These are phyloP conservation scores for Thuja plicata DNA, from an alignment of 83 land plant genomes.

Conservation along the genomic window DNA sequence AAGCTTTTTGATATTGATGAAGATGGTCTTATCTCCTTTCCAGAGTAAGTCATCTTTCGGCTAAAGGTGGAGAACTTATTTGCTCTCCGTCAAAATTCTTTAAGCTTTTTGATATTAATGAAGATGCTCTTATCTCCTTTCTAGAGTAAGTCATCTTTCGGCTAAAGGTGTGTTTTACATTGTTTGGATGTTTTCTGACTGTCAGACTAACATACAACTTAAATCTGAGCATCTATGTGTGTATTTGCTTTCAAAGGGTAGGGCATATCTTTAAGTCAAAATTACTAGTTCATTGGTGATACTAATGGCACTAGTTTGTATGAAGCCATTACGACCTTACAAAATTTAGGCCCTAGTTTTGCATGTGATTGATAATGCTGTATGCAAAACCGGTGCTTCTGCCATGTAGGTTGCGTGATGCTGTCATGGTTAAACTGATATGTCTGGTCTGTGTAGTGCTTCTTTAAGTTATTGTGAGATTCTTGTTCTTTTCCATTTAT, in stretches of 20 bases:
- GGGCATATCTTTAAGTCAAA: not conserved
- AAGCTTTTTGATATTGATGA: conserved; percentile 91
- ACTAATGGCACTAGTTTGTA: not conserved
- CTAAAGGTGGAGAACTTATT: conserved; percentile 38
- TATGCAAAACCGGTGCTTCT: not conserved
- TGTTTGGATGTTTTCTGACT: not conserved
- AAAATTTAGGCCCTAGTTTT: not conserved
- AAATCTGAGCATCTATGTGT: not conserved
- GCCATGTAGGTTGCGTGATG: not conserved
- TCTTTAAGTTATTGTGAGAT: not conserved
- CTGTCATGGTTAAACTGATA: not conserved
- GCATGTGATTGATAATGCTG: not conserved
- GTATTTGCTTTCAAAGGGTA: not conserved
- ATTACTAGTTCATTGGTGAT: not conserved
- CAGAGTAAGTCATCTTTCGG: conserved; percentile 60
- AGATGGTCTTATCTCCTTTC: conserved; percentile 88
- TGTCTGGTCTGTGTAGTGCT: not conserved
- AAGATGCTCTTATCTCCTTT: conserved; percentile 88
- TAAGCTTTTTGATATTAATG: conserved; percentile 89
- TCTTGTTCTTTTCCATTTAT: not conserved
- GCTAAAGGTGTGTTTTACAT: not conserved
- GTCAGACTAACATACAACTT: not conserved
- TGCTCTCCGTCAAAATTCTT: conserved; percentile 77
- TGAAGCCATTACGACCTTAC: not conserved
- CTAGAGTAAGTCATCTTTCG: conserved; percentile 60